Evolutionary conservation across 2,329 filamentous ascomycete genomes (phyloP).

Genomic region (Colletotrichum melonis): DNA sequence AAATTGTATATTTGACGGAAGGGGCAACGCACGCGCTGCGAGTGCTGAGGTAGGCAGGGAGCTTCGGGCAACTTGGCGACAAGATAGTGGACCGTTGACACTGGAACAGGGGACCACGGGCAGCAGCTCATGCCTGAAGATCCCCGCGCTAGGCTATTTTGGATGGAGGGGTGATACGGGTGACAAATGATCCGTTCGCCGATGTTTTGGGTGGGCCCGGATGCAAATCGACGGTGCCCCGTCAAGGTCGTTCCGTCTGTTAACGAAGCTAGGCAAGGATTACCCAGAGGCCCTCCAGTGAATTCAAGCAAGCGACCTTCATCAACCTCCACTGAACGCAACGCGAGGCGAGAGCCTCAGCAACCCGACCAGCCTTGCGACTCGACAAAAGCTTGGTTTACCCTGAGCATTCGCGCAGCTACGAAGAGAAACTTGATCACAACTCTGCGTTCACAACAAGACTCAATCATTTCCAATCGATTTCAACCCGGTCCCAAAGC

Average conservation of each 20-base stretch:
- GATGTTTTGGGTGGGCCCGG: slow-evolving; percentile 9
- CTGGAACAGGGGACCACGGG: slow-evolving; percentile 15
- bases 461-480: neutral
- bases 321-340: slow-evolving; percentile 24
- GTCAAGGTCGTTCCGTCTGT: slow-evolving; percentile 9
- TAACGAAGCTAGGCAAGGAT: slow-evolving; percentile 31
- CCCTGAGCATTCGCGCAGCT: neutral
- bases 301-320: slow-evolving; percentile 8
- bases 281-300: slow-evolving; percentile 17
- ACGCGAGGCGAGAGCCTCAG: slow-evolving; percentile 33
- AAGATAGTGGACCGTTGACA: slow-evolving; percentile 19
- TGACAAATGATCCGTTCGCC: slow-evolving; percentile 25
- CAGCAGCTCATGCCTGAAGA: slow-evolving; percentile 10
- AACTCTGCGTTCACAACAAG: neutral
- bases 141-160: slow-evolving; percentile 36
- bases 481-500: neutral
- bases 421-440: neutral
- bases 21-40: slow-evolving; percentile 28
- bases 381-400: neutral
- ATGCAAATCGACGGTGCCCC: slow-evolving; percentile 1
- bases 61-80: slow-evolving; percentile 34
- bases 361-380: slow-evolving; percentile 9
- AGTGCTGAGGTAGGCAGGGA: slow-evolving; percentile 14
- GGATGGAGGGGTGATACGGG: slow-evolving; percentile 35
- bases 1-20: slow-evolving; percentile 15